phyloP scores from a whole-genome alignment of 208 protist species.

The Leptomonas pyrrhocoris region DNA sequence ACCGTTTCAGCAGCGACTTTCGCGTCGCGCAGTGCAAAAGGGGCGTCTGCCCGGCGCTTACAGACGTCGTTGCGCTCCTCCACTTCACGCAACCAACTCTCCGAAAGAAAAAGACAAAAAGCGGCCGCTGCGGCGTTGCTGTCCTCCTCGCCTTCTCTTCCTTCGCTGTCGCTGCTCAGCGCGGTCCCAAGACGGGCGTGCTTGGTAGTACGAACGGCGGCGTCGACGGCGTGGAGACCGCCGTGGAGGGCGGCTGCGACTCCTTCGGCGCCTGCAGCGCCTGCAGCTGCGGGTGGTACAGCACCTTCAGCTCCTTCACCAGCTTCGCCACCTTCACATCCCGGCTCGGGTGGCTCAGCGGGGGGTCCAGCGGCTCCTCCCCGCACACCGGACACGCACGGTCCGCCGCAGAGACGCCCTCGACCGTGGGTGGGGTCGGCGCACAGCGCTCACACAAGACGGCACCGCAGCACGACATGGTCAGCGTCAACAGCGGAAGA shows the following conservation, averaged over 20 bases:
- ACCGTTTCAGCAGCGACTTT: too few species aligned
- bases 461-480: conserved; percentile 83
- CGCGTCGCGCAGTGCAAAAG: too few species aligned
- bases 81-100: too few species aligned
- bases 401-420: conserved; percentile 37
- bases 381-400: conserved; percentile 60
- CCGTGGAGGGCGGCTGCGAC: conserved; percentile 18
- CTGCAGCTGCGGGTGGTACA: conserved; percentile 66
- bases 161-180: background rate
- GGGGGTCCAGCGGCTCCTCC: conserved; percentile 66
- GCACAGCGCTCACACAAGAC: conserved; percentile 67
- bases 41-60: too few species aligned
- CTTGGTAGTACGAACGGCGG: conserved; percentile 25
- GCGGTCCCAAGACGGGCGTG: conserved; percentile 31
- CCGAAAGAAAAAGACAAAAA: background rate
- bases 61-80: too few species aligned
- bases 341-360: conserved; percentile 47
- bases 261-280: conserved; percentile 24
- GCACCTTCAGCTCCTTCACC: conserved; percentile 79
- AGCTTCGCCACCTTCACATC: conserved; percentile 58
- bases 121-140: background rate
- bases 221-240: conserved; percentile 18
- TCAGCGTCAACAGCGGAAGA: conserved; percentile 63
- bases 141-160: background rate
- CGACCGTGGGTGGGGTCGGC: conserved; percentile 51